Evolutionary conservation across 148 eudicot species (phyloP).

Genomic region (Cornus florida): DNA sequence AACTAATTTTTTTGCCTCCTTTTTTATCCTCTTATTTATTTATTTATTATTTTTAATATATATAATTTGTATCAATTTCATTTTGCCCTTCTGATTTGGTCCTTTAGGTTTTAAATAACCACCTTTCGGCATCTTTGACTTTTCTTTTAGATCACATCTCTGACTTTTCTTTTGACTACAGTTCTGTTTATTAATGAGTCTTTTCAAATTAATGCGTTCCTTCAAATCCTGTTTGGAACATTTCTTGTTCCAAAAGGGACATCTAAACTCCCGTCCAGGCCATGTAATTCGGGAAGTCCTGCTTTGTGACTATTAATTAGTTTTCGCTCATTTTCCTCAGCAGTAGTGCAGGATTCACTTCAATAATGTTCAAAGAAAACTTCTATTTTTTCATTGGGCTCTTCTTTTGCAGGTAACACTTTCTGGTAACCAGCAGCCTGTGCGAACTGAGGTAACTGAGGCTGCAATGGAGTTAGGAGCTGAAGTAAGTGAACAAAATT

Average conservation of each 20-base stretch:
- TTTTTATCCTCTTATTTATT: not conserved
- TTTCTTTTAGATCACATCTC: not conserved
- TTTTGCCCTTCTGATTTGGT: not conserved
- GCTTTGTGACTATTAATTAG: not conserved
- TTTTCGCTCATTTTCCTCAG: not conserved
- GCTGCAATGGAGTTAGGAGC: conserved; percentile 82
- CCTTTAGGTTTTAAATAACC: not conserved
- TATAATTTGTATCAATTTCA: not conserved
- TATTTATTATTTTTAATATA: not conserved
- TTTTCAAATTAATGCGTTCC: not conserved
- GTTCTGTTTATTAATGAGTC: not conserved
- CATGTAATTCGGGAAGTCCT: not conserved
- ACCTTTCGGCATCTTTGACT: not conserved
- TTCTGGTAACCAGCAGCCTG: conserved; percentile 80
- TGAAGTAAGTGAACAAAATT: conserved; percentile 40
- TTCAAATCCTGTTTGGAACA: not conserved
- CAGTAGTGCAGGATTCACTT: not conserved
- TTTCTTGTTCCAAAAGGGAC: not conserved
- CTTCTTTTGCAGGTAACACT: conserved; percentile 56
- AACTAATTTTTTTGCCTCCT: too few species aligned
- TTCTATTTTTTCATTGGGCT: not conserved
- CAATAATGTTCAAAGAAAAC: not conserved
- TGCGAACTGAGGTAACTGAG: conserved; percentile 79
- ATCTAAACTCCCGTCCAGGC: not conserved
- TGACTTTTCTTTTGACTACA: not conserved